Base-by-base conservation (phyloP, 768 basidiomycete genomes). In the Serendipita vermifera region DNA sequence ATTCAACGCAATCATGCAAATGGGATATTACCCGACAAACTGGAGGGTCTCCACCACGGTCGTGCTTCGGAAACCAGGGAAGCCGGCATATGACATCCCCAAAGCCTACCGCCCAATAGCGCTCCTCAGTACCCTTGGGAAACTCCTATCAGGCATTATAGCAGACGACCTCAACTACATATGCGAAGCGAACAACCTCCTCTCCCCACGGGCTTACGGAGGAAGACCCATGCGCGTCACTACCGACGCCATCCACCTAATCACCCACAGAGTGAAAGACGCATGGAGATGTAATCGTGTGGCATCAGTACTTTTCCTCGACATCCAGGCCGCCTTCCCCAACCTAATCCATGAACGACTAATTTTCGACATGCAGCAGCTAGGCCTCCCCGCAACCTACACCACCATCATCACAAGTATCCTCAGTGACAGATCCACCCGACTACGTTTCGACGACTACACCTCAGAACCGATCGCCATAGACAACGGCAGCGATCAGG, bases 201-300 rank as follows among this genome's bases (percentile, higher is more conserved):
- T 60, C 1, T 58, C 59, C 1, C 14, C 11, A 9, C 32, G 20
- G 1, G 58, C 59, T 33, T 55, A 59, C 38, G 59, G 60, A 24
- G 51, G 59, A 15, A 6, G 54, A 7, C 60, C 56, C 7, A 38
- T 55, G 15, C 59, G 56, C 13, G 54, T 59, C 13, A 33, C 55
- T 15, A 36, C 35, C 3, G 59, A 61, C 33, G 59, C 60, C 3
- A 51, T 61, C 35, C 58, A 2, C 13, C 48, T 66, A 1, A 59
- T 75, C 0, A 63, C 69, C 5, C 54, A 69, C 2, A 15, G 48
- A n/a, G 29, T 59, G 24, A 55, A 59, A 29, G 29, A 57, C 5
- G 58, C 38, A 22, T 58, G 58, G 57, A 58, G 39, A 9, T 29
- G 36, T 6, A 33, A 39, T 2, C 35, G 39, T 5, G 38, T 48